These are phyloP conservation scores for Sistotremastrum niveocremeum DNA, from an alignment of 768 basidiomycete species.

Conservation along the genomic window DNA sequence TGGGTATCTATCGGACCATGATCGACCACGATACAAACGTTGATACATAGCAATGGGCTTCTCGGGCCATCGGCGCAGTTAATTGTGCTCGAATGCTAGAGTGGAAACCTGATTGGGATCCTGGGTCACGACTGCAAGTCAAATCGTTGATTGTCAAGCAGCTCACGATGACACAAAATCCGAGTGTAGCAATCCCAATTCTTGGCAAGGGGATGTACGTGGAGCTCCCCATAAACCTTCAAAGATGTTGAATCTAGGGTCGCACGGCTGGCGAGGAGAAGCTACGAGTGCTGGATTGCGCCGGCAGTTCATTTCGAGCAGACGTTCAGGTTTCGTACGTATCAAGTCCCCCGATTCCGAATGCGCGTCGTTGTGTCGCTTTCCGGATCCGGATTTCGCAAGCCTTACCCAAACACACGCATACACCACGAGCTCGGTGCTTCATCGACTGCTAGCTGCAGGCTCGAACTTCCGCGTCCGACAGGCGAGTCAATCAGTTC, in stretches of 20 bases:
- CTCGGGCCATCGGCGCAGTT: constrained; percentile 17
- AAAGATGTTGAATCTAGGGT: constrained; percentile 20
- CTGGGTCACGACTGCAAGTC: constrained; percentile 20
- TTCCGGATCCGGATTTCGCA: no score
- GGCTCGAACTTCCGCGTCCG: no score
- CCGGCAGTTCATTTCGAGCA: no score
- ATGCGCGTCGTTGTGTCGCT: no score
- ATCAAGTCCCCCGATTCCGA: no score
- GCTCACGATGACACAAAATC: constrained; percentile 1
- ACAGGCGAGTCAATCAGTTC: no score
- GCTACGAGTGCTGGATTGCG: no score
- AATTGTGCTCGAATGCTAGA: constrained; percentile 24
- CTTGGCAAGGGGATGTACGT: constrained; percentile 20
- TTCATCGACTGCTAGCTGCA: no score
- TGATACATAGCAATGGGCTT: constrained; percentile 16
- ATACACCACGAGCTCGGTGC: no score
- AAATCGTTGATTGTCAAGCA: no score
- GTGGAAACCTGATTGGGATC: constrained; percentile 26
- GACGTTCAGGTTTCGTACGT: no score
- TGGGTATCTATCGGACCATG: constrained; percentile 20
- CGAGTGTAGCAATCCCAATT: constrained; percentile 24
- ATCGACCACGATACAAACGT: constrained; percentile 21
- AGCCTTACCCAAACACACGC: no score
- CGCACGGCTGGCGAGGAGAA: constrained; percentile 9
- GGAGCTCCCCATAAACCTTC: constrained; percentile 14